These are phyloP conservation scores for Moricandia arvensis DNA, from an alignment of 345 rosid genomes.

Conservation along the genomic window DNA sequence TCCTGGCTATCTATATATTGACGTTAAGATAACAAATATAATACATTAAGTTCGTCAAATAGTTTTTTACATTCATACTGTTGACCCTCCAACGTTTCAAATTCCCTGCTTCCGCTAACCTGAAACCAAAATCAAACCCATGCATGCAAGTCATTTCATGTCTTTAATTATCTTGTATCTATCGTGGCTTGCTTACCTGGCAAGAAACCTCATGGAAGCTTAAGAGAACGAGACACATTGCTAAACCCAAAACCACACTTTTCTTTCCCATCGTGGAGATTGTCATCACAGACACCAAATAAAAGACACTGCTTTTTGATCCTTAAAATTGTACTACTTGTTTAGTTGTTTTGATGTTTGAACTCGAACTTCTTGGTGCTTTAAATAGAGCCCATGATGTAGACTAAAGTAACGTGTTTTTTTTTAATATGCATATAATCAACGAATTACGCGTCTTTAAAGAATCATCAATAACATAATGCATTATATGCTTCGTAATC, in stretches of 20 bases:
- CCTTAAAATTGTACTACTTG: not conserved
- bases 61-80: not conserved
- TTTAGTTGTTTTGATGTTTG: constrained; percentile 6
- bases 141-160: constrained; percentile 22
- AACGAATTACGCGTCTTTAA: too few species aligned
- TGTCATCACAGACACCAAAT: not conserved
- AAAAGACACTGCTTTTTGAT: not conserved
- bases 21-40: not conserved
- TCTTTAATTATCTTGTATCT: too few species aligned
- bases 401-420: not conserved
- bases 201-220: constrained; percentile 23
- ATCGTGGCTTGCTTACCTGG: too few species aligned
- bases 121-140: constrained; percentile 7
- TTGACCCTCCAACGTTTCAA: not conserved
- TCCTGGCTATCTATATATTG: not conserved
- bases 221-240: constrained; percentile 19
- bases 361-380: not conserved
- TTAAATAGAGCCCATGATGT: constrained; percentile 10
- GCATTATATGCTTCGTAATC: not conserved
- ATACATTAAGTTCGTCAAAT: not conserved
- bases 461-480: too few species aligned
- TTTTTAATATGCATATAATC: not conserved
- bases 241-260: not conserved
- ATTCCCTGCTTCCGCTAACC: not conserved
- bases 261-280: constrained; percentile 8